A percentile compares a stretch with the other conserved stretches of the same genome.
Evolutionary conservation across 1,139 yeast genomes (phyloP).

Genomic region (Blastobotrys buckinghamii): DNA sequence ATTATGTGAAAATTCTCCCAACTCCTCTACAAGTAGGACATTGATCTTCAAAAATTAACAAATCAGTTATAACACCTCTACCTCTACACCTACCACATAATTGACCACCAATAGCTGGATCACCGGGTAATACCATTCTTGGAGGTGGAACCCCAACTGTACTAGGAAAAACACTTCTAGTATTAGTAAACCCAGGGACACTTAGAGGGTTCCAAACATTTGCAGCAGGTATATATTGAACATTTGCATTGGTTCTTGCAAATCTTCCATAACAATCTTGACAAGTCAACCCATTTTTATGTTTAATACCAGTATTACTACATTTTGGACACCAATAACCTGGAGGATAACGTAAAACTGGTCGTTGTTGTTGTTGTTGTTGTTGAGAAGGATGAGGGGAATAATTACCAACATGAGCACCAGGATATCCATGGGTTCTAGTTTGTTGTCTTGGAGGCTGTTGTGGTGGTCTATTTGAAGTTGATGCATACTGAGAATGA

Average conservation of each 20-base stretch:
- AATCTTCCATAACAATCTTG: constrained; percentile 66
- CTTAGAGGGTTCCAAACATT: constrained; percentile 2
- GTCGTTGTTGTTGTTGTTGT: not conserved
- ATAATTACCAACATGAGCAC: not conserved
- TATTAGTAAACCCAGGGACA: constrained; percentile 3
- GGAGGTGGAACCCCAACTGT: constrained; percentile 35
- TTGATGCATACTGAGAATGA: not conserved
- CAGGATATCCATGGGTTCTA: constrained; percentile 3
- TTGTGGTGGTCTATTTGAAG: not conserved
- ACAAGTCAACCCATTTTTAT: constrained; percentile 61
- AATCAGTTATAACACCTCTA: constrained; percentile 46
- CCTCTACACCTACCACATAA: constrained; percentile 79
- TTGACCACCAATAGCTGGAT: constrained; percentile 75
- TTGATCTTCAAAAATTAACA: constrained; percentile 24
- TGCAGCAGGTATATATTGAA: constrained; percentile 11
- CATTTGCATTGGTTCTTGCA: constrained; percentile 35
- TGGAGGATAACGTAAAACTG: constrained; percentile 64
- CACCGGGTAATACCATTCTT: constrained; percentile 59
- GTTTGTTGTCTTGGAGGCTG: not conserved
- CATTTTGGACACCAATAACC: constrained; percentile 64
- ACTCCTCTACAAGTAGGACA: constrained; percentile 53
- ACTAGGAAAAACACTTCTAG: constrained; percentile 16
- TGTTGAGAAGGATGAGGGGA: constrained; percentile 1
- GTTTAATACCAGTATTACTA: constrained; percentile 66
- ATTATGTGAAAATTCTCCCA: constrained; percentile 35